A percentile compares a stretch with the other conserved stretches of the same genome.
Conservation (phyloP, 2,329 filamentous ascomycete species). For the Microcyclospora pomicola region DNA sequence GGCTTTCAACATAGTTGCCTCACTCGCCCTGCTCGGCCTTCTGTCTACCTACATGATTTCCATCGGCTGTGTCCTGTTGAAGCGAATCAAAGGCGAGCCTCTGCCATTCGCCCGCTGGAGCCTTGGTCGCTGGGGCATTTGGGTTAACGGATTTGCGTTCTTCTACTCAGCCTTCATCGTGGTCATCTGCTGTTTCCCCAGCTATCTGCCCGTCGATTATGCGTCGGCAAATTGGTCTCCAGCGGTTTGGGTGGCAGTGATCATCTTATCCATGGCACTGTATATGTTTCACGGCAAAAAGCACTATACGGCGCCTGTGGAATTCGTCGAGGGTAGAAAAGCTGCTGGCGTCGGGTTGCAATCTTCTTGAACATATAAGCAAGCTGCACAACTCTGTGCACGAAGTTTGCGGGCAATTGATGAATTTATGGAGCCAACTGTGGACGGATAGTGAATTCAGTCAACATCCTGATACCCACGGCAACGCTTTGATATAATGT, state of each 20-base stretch:
- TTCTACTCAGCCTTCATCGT: slow-evolving; percentile 8
- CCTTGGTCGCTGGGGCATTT: slow-evolving; percentile 9
- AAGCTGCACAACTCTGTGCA: too few species aligned
- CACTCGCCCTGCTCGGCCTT: slow-evolving; percentile 25
- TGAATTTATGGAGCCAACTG: too few species aligned
- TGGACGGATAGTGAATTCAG: too few species aligned
- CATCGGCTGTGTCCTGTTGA: slow-evolving; percentile 28
- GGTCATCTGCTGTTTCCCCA: slow-evolving; percentile 8
- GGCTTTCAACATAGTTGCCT: slow-evolving; percentile 25
- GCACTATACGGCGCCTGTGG: neutral
- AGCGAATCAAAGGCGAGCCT: slow-evolving; percentile 17
- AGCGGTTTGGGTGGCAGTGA: neutral
- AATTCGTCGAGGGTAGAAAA: slow-evolving; percentile 15
- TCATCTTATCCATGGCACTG: neutral
- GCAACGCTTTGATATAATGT: too few species aligned
- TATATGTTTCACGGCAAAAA: neutral
- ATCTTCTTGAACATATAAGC: slow-evolving; percentile 4
- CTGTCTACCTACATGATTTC: slow-evolving; percentile 30
- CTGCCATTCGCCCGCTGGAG: neutral
- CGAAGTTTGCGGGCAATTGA: too few species aligned
- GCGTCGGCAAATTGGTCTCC: neutral
- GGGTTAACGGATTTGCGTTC: slow-evolving; percentile 10
- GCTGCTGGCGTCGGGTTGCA: slow-evolving; percentile 13
- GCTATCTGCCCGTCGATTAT: neutral
- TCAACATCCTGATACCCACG: too few species aligned